A percentile compares a stretch with the other conserved stretches of the same genome.
Evolutionary conservation across 1,139 yeast species (phyloP).

Genomic region (Protomyces arabidopsidicola): DNA sequence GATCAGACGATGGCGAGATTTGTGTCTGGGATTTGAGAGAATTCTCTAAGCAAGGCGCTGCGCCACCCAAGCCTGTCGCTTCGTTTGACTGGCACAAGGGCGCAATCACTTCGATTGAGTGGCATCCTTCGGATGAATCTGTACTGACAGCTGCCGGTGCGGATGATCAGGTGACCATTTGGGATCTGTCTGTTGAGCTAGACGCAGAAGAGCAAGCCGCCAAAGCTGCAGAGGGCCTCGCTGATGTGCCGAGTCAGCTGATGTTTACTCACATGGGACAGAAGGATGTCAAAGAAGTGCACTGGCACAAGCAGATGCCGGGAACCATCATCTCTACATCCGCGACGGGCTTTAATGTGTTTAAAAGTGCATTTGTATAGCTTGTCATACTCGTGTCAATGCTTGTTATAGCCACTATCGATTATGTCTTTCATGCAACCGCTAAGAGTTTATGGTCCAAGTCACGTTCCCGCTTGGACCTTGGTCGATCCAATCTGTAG

Average conservation of each 20-base stretch:
- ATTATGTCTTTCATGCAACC: too few species aligned
- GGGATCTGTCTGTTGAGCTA: conserved; percentile 97
- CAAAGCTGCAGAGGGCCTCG: conserved; percentile 64
- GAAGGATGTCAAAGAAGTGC: conserved; percentile 91
- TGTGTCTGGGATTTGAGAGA: conserved; percentile 96
- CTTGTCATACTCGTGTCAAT: too few species aligned
- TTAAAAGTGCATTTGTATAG: conserved; percentile 60
- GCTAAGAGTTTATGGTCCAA: too few species aligned
- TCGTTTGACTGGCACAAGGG: conserved; percentile 87
- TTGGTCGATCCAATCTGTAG: too few species aligned
- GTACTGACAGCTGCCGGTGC: conserved; percentile 93
- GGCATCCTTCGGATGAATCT: conserved; percentile 93
- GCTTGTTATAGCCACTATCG: too few species aligned
- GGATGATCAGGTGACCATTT: conserved; percentile 90
- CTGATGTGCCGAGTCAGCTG: conserved; percentile 91
- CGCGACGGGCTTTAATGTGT: conserved; percentile 85
- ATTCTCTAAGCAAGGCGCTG: conserved; percentile 46
- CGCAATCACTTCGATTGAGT: conserved; percentile 86
- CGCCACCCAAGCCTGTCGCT: conserved; percentile 64
- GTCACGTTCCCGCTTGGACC: too few species aligned
- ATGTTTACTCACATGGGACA: conserved; percentile 93
- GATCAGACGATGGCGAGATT: conserved; percentile 97
- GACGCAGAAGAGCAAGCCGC: conserved; percentile 93
- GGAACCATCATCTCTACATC: conserved; percentile 94
- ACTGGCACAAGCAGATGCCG: conserved; percentile 97